A percentile compares a stretch with the other conserved stretches of the same genome.
phyloP scores from a whole-genome alignment of 208 protist species.

The Trypanosoma theileri region DNA sequence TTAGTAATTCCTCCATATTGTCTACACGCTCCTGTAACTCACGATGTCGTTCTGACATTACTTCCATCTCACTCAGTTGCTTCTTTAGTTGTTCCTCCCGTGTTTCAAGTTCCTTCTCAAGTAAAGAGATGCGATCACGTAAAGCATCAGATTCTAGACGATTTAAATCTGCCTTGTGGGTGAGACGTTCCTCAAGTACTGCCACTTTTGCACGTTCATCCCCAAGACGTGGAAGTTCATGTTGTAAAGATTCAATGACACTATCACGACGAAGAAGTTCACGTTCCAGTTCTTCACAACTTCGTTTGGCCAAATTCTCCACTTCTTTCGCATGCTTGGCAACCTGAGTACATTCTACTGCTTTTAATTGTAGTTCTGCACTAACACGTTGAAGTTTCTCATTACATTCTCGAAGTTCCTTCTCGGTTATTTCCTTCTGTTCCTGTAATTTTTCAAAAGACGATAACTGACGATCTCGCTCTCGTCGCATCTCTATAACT shows the following conservation, averaged over 20 bases:
- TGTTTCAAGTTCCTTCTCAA: slow-evolving; percentile 31
- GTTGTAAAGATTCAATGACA: slow-evolving; percentile 46
- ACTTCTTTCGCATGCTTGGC: slow-evolving; percentile 55
- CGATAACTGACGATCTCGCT: slow-evolving; percentile 24
- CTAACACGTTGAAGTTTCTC: slow-evolving; percentile 34
- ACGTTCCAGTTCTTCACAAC: slow-evolving; percentile 47
- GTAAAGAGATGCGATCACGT: slow-evolving; percentile 3
- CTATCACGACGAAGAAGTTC: slow-evolving; percentile 40
- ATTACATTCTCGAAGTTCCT: slow-evolving; percentile 30
- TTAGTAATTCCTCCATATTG: slow-evolving; percentile 29
- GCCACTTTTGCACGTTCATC: slow-evolving; percentile 52
- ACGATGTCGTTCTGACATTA: slow-evolving; percentile 19
- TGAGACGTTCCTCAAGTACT: slow-evolving; percentile 53
- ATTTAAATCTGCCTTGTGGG: slow-evolving; percentile 36
- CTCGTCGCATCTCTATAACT: slow-evolving; percentile 19
- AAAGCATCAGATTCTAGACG: slow-evolving; percentile 11
- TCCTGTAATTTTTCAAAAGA: slow-evolving; percentile 13
- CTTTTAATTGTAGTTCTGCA: slow-evolving; percentile 35
- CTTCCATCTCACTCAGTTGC: slow-evolving; percentile 21
- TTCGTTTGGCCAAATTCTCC: slow-evolving; percentile 51
- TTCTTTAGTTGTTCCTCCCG: slow-evolving; percentile 28
- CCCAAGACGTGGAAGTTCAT: slow-evolving; percentile 45
- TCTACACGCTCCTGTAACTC: slow-evolving; percentile 17
- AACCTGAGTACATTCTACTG: slow-evolving; percentile 40
- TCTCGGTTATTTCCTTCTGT: slow-evolving; percentile 15